Base-by-base conservation (phyloP, 768 basidiomycete genomes). In the Podaxis sp. region DNA sequence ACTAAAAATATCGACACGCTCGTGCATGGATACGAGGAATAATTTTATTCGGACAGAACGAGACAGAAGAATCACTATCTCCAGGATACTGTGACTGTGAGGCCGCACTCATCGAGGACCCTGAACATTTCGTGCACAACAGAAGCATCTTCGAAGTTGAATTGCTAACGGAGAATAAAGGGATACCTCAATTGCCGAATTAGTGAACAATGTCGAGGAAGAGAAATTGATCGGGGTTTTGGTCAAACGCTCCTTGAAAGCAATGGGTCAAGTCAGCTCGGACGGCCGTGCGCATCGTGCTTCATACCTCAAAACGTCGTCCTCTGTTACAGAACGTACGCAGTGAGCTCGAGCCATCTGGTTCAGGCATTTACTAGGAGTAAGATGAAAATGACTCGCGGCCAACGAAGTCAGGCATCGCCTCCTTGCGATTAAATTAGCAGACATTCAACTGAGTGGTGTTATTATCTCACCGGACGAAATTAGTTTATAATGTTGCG, bases 191-290 rank as follows among this genome's bases (percentile, higher is more conserved):
- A 38, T 36, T 58, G 27, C 58, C 58, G 37, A n/a, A 55, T 22
- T 5, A 11, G 54, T 40, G 19, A 11, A 40, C 43, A 46, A 22
- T 22, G 37, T 24, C 36, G 56, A 33, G 25, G 56, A 59, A 38
- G 36, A 37, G 9, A 36, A 59, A 59, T 24, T 59, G 58, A 59
- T 59, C 58, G 58, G 58, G 49, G 33, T 59, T 50, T 50, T 50
- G 36, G 50, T 59, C 3, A 17, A 40, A 40, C 24, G 19, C 13
- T 13, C 24, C 37, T 15, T 51, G 47, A 59, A n/a, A 51, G 36
- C 36, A 43, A 22, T 43, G 36, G 37, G 37, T n/a, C 22, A n/a
- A 33, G 22, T 37, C 54, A 46, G 54, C n/a, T 55, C 2, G 33
- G 49, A 50, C 4, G 19, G n/a, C 22, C 33, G 37, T 19, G 19